A percentile compares a stretch with the other conserved stretches of the same genome.
Conservation (phyloP, 805 yeast genomes). For the Candida coleopterorum region DNA sequence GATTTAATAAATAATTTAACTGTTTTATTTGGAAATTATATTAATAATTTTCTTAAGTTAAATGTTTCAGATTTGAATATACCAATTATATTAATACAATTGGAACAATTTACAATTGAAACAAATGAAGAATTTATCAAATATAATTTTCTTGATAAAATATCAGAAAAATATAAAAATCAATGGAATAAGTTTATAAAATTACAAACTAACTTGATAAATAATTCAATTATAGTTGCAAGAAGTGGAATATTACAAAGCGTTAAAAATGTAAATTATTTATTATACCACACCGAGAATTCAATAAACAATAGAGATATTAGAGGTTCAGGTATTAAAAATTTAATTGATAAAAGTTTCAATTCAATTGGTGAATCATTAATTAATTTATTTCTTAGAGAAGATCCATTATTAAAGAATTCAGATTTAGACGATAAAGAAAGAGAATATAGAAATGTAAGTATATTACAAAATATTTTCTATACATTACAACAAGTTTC, state of each 20-base stretch:
- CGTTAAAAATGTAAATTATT: slow-evolving; percentile 29
- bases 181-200: slow-evolving; percentile 60
- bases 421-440: slow-evolving; percentile 42
- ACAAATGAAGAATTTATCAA: slow-evolving; percentile 62
- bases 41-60: slow-evolving; percentile 29
- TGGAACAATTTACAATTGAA: slow-evolving; percentile 24
- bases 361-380: slow-evolving; percentile 28
- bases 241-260: slow-evolving; percentile 33
- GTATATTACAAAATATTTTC: slow-evolving; percentile 36
- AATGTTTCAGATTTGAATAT: slow-evolving; percentile 32
- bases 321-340: slow-evolving; percentile 16
- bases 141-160: slow-evolving; percentile 44
- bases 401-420: slow-evolving; percentile 41
- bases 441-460: slow-evolving; percentile 35
- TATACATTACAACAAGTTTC: slow-evolving; percentile 29
- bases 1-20: slow-evolving; percentile 43
- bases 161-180: slow-evolving; percentile 45
- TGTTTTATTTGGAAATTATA: slow-evolving; percentile 41
- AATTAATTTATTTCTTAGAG: slow-evolving; percentile 31
- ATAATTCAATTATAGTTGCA: slow-evolving; percentile 30
- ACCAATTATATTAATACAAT: slow-evolving; percentile 27
- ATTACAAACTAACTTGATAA: slow-evolving; percentile 42
- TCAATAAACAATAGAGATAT: slow-evolving; percentile 23
- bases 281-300: slow-evolving; percentile 30
- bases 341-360: slow-evolving; percentile 27